These are phyloP conservation scores for Candida nemodendra DNA, from an alignment of 805 yeast species.

Conservation along the genomic window DNA sequence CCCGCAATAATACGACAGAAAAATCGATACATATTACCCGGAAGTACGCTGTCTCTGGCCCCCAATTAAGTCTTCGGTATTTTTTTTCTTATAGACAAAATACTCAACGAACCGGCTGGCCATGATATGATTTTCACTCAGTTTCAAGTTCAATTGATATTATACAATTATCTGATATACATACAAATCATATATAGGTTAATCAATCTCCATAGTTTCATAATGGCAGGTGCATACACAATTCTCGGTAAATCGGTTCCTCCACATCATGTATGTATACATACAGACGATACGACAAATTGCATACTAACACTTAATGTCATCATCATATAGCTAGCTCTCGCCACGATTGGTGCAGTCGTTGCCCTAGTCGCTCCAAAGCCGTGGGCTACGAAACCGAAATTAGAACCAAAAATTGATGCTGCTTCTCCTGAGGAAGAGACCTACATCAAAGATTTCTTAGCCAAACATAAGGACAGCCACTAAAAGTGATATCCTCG, in stretches of 20 bases:
- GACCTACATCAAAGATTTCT: constrained; percentile 74
- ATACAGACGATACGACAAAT: too few relatives aligned
- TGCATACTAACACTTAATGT: too few relatives aligned
- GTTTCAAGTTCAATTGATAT: too few relatives aligned
- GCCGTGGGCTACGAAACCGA: constrained; percentile 63
- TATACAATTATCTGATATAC: background rate
- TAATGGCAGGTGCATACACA: constrained; percentile 81
- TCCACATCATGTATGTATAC: constrained; percentile 65
- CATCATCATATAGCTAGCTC: constrained; percentile 69
- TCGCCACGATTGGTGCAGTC: constrained; percentile 76
- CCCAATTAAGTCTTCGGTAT: too few relatives aligned
- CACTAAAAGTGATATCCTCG: constrained; percentile 24
- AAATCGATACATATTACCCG: too few relatives aligned
- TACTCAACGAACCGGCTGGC: too few relatives aligned
- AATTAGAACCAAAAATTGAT: constrained; percentile 63
- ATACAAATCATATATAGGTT: background rate
- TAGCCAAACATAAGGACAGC: constrained; percentile 42
- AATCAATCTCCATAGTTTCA: too few relatives aligned
- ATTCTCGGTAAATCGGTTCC: constrained; percentile 83
- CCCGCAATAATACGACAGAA: too few relatives aligned
- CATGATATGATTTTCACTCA: too few relatives aligned
- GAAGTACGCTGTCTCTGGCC: too few relatives aligned
- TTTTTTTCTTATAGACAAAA: too few relatives aligned
- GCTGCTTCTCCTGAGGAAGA: constrained; percentile 88
- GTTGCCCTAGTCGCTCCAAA: constrained; percentile 65